Percentiles rank a stretch among this genome's conserved stretches.
Conservation (phyloP, 2,329 filamentous ascomycete genomes). For the Trichophyton equinum region DNA sequence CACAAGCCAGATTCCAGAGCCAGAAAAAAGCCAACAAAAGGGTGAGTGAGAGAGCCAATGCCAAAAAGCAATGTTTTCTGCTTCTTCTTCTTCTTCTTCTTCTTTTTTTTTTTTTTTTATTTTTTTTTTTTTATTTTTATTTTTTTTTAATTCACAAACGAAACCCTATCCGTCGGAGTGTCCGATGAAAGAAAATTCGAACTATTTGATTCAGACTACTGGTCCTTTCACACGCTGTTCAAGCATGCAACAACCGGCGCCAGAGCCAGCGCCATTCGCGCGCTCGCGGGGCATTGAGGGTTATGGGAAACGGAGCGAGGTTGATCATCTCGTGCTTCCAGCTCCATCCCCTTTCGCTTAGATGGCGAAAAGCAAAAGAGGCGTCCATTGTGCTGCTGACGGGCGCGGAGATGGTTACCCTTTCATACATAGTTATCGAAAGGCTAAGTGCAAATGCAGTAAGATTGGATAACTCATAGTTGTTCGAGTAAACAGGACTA, state of each 20-base stretch:
- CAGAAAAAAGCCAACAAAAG: too few species aligned
- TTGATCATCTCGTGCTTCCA: background rate
- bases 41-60: background rate
- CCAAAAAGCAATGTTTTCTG: constrained; percentile 3
- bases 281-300: background rate
- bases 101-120: too few species aligned
- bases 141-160: background rate
- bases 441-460: background rate
- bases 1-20: background rate
- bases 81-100: too few species aligned
- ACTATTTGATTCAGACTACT: background rate
- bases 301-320: background rate
- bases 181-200: constrained; percentile 3
- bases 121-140: too few species aligned
- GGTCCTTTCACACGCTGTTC: background rate
- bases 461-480: background rate
- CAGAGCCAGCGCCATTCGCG: background rate
- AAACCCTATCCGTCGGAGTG: background rate
- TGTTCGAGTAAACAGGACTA: background rate
- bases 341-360: background rate
- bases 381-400: background rate
- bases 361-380: background rate
- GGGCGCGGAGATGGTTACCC: background rate
- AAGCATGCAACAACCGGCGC: background rate
- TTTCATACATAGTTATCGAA: background rate